Percentiles rank a stretch among this genome's conserved stretches.
phyloP scores from a whole-genome alignment of 257 asterid species.

The Solanum etuberosum region DNA sequence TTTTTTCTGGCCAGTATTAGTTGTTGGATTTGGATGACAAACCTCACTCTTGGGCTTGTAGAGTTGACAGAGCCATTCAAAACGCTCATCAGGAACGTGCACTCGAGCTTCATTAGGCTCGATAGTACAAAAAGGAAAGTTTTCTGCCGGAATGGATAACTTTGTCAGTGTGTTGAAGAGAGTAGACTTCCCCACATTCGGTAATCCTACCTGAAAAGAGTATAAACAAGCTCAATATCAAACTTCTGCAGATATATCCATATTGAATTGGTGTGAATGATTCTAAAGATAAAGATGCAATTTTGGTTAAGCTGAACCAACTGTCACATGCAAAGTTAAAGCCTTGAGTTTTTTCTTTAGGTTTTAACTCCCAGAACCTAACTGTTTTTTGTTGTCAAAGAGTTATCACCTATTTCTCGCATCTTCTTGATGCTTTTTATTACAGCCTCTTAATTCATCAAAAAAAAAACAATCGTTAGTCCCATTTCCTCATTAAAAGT shows the following conservation, averaged over 20 bases:
- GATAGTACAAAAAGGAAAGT: constrained; percentile 94
- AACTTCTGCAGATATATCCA: background rate
- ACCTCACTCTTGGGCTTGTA: constrained; percentile 98
- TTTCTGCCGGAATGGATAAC: constrained; percentile 92
- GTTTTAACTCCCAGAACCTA: background rate
- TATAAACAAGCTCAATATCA: background rate
- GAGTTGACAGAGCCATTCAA: constrained; percentile 88
- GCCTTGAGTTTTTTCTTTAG: background rate
- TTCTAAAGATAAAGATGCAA: background rate
- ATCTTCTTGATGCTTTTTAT: background rate
- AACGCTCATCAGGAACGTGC: constrained; percentile 83
- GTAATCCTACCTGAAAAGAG: constrained; percentile 84
- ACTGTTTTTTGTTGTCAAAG: background rate
- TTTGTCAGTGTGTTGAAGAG: constrained; percentile 97
- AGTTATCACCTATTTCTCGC: background rate
- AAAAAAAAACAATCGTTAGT: background rate
- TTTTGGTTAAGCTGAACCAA: background rate
- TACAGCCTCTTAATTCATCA: background rate
- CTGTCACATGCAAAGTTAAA: background rate
- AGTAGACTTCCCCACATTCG: constrained; percentile 94
- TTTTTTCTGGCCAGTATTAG: background rate
- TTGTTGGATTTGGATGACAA: background rate
- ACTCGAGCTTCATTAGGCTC: constrained; percentile 99
- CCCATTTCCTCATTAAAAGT: background rate
- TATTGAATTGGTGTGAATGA: background rate